Base-by-base conservation (phyloP, 768 basidiomycete species). In the Serendipita sp. region DNA sequence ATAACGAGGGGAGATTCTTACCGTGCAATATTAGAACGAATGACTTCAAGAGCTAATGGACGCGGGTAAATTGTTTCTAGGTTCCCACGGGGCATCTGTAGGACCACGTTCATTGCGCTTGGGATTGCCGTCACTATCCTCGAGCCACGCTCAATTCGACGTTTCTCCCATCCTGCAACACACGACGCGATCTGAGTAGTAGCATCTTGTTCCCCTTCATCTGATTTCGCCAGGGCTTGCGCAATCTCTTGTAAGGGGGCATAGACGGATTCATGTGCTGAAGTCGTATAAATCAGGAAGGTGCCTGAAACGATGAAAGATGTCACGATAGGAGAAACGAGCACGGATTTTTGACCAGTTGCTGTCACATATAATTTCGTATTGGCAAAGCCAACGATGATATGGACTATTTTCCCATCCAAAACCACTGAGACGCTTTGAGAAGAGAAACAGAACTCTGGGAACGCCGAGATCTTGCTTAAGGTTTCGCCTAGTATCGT, bases 21-120 rank as follows among this genome's bases (percentile, higher is more conserved):
- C 93, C 74, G 76, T 44, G 86, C 79, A 3, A 97, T 76, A 71
- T 94, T 88, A 63, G 81, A 78, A 62, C 82, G 81, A 1, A 98
- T 85, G 3, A 91, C 85, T 65, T 85, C 81, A 78, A 96, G 83
- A 16, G 97, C 93, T 69, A 99, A 74, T 11, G 94, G 89, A 47
- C 96, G 79, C 2, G 96, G 96, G 70, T 88, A 91, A 63, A 99
- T 85, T 0, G 92, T 97, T 76, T 99, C 96, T 66, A 99, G 71
- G 74, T 98, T 98, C 0, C 96, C 96, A 68, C 96, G 77, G 0
- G 95, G 96, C 95, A 98, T 98, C 75, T 99, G 96, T 8, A 99
- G 76, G 0, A 98, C 89, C 38, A 99, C 74, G 69, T 81, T 85
- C 90, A 94, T 97, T 5, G 83, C 76, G 66, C 86, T 91, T 0